Base-by-base conservation (phyloP, 805 yeast genomes). In the Torulaspora delbrueckii region DNA sequence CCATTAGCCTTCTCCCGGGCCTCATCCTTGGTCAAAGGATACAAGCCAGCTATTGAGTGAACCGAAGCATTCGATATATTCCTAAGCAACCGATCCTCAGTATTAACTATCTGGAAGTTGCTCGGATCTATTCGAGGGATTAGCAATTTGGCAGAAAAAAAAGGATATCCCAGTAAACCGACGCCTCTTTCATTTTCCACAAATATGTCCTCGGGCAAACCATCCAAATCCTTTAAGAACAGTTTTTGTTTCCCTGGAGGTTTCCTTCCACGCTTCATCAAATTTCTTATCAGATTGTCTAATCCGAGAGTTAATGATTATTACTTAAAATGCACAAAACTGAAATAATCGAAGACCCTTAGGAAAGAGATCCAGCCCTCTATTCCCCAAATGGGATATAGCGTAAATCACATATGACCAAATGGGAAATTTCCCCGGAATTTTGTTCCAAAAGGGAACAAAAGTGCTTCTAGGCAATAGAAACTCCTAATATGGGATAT, bases 171-270 rank as follows among this genome's bases (percentile, higher is more conserved):
- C 51, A 77, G 69, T 1, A 77, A 28, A 36, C 71, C 73, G 42
- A 74, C 36, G 0, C 84, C 84, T 13, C 84, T 62, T 62, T 79
- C 78, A 54, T 77, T 77, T 54, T 78, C 82, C 3, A 77, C 62
- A 1, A 79, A 51, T 10, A 75, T 57, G 35, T 78, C 82, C 24
- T 55, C 55, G 2, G 57, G 55, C 31, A 53, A 28, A 8, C 32
- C 18, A 30, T 27, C 45, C 24, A 40, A 12, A 28, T 42, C 39
- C 35, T 28, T 40, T 12, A 45, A 31, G 12, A 45, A 45, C 24
- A 9, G 14, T 12, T 34, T 32, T 42, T 32, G 24, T 18, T 23
- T 23, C 8, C 23, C 37, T 31, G 13, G 13, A 23, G 14, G 37
- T 22, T 19, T 22, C 10, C 13, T 16, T 23, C 12, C 23, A 12